Base-by-base conservation (phyloP, 2,329 filamentous ascomycete genomes). In the Pestalotiopsis sp. region DNA sequence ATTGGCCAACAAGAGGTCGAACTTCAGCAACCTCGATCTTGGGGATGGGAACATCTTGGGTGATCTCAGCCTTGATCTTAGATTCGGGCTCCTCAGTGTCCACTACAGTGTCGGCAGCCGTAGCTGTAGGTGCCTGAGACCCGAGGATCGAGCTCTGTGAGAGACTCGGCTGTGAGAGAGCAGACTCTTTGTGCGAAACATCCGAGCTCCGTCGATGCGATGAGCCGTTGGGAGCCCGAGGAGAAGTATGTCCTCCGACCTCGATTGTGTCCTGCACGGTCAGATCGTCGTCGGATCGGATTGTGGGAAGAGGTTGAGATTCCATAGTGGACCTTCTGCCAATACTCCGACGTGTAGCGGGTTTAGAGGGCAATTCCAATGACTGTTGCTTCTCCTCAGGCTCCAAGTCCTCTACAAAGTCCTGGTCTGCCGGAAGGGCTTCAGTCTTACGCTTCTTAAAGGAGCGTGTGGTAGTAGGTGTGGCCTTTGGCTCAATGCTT, bases 231-330 rank as follows among this genome's bases (percentile, higher is more conserved):
- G 76, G 77, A 3, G 76, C 77, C 57, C 75, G 72, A 48, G 75
- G 72, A 61, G 77, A 78, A 22, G 78, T 78, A 39, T 79, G 78
- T 55, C 84, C 82, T 60, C 85, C 84, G 62, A 88, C 86, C 72
- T 88, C 83, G 68, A 88, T 88, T 14, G 85, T 88, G 73, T 88
- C 86, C 73, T 86, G 83, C 35, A 88, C 84, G 57, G 86, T 82
- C 35, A 83, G 83, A 68, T 84, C 81, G 64, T 84, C 81, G 35
- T 69, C 73, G 56, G 74, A 73, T 26, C 73, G 72, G 17, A 75
- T 70, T 35, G 73, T 67, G 4, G 72, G 68, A 64, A 70, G 71
- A 4, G 71, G 9, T 56, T 74, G 73, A 17, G 72, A 75, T 64
- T 82, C 77, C 13, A 74, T 68, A 44, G 73, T 75, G n/a, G 75